These are phyloP conservation scores for Cercospora berteroae DNA, from an alignment of 2,329 filamentous ascomycete genomes.

Conservation along the genomic window DNA sequence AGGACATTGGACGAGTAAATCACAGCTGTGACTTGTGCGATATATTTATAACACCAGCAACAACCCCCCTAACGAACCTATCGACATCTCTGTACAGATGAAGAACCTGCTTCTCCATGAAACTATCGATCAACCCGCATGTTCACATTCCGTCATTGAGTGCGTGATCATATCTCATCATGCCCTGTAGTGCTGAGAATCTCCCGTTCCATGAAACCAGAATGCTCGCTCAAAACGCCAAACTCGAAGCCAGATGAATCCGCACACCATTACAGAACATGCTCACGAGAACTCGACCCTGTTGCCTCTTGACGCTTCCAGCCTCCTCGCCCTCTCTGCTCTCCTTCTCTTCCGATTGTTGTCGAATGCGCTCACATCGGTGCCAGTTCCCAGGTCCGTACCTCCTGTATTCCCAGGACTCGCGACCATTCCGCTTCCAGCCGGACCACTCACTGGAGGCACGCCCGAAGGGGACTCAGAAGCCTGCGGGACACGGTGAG, in stretches of 20 bases:
- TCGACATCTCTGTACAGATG: not conserved
- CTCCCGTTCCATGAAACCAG: not conserved
- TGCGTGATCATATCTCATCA: conserved; percentile 4
- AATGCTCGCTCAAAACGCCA: conserved; percentile 8
- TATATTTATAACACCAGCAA: not conserved
- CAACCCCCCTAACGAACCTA: not conserved
- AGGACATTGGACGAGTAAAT: not conserved
- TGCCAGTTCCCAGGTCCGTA: conserved; percentile 40
- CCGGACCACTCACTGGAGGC: conserved; percentile 23
- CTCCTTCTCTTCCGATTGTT: conserved; percentile 54
- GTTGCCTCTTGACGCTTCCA: conserved; percentile 36
- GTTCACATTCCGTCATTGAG: not conserved
- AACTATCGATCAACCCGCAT: not conserved
- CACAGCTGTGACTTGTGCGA: not conserved
- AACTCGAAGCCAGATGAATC: not conserved
- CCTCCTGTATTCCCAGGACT: conserved; percentile 44
- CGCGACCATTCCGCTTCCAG: conserved; percentile 29
- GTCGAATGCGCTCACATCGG: conserved; percentile 49
- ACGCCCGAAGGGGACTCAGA: conserved; percentile 15
- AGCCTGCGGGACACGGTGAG: conserved; percentile 16
- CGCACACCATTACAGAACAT: not conserved
- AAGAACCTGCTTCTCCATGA: not conserved
- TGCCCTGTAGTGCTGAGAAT: not conserved
- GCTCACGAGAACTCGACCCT: conserved; percentile 50
- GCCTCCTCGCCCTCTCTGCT: conserved; percentile 51